A percentile compares a stretch with the other conserved stretches of the same genome.
phyloP scores from a whole-genome alignment of 495 filamentous ascomycete species.

The Margaritispora aquatica region DNA sequence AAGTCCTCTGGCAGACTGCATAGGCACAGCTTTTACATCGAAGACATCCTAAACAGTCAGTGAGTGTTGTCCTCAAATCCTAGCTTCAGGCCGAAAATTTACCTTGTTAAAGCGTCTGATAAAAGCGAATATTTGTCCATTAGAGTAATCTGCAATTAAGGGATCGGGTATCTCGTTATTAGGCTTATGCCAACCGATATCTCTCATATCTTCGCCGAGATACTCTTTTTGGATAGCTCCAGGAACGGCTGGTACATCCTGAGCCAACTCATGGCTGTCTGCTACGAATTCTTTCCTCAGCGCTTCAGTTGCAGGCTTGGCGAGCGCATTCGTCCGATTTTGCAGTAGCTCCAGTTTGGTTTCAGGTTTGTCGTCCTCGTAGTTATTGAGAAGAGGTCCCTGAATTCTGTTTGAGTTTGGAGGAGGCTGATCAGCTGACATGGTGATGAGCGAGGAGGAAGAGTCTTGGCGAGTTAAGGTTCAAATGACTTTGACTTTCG shows the following conservation, averaged over 20 bases:
- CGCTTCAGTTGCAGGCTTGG: background rate
- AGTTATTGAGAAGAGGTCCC: too few species aligned
- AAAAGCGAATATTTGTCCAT: constrained; percentile 77
- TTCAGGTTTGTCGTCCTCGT: background rate
- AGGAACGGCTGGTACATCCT: background rate
- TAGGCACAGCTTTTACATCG: constrained; percentile 62
- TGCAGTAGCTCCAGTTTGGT: background rate
- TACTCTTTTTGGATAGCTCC: background rate
- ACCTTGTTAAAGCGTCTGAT: constrained; percentile 79
- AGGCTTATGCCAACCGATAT: constrained; percentile 67
- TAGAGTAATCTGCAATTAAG: constrained; percentile 61
- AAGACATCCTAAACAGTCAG: constrained; percentile 63
- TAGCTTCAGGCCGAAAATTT: background rate
- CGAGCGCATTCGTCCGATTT: background rate
- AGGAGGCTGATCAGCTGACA: background rate
- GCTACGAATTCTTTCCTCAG: background rate
- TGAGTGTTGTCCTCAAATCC: background rate
- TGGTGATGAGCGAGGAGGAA: background rate
- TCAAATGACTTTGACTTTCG: background rate
- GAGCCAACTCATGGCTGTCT: constrained; percentile 4
- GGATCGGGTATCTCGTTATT: constrained; percentile 50
- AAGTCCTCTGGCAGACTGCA: constrained; percentile 39
- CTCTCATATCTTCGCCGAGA: constrained; percentile 12
- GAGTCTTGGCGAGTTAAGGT: background rate
- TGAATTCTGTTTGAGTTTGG: background rate